Evolutionary conservation across 805 yeast species (phyloP).

Genomic region (Teunomyces funiuensis): DNA sequence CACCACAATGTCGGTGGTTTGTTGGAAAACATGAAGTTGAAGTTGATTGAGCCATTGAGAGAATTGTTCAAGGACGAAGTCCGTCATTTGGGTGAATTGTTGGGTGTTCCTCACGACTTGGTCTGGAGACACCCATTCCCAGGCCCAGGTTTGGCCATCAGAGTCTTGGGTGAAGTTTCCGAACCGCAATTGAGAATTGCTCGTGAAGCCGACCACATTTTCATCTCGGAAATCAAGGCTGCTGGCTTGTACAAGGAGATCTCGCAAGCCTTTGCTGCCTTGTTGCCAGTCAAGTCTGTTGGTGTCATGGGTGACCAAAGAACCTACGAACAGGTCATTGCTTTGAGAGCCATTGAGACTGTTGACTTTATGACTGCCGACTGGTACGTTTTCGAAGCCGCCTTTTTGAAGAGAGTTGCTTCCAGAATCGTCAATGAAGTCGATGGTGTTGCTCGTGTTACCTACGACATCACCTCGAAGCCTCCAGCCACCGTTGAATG

Average conservation of each 20-base stretch:
- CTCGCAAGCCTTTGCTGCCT: conserved; percentile 96
- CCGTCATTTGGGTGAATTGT: conserved; percentile 88
- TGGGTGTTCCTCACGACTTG: conserved; percentile 94
- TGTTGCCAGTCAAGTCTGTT: conserved; percentile 95
- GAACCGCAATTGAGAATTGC: conserved; percentile 92
- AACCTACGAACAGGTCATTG: conserved; percentile 98
- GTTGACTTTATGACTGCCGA: conserved; percentile 99
- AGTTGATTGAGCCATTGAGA: conserved; percentile 96
- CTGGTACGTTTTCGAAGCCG: conserved; percentile 93
- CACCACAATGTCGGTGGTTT: conserved; percentile 99
- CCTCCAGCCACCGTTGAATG: conserved; percentile 99
- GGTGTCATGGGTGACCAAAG: conserved; percentile 99
- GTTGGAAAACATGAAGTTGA: conserved; percentile 96
- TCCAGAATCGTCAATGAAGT: conserved; percentile 98
- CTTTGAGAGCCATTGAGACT: conserved; percentile 97
- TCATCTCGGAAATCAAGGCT: conserved; percentile 90
- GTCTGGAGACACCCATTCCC: conserved; percentile 99
- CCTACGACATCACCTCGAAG: conserved; percentile 96
- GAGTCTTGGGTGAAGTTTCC: conserved; percentile 96
- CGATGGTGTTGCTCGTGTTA: conserved; percentile 98
- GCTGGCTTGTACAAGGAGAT: conserved; percentile 92
- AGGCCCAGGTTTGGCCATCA: conserved; percentile 99
- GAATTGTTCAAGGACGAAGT: conserved; percentile 99
- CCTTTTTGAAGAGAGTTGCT: conserved; percentile 88
- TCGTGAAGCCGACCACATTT: conserved; percentile 93